Base-by-base conservation (phyloP, 1,284 basidiomycete genomes). In the Boletus smithii region DNA sequence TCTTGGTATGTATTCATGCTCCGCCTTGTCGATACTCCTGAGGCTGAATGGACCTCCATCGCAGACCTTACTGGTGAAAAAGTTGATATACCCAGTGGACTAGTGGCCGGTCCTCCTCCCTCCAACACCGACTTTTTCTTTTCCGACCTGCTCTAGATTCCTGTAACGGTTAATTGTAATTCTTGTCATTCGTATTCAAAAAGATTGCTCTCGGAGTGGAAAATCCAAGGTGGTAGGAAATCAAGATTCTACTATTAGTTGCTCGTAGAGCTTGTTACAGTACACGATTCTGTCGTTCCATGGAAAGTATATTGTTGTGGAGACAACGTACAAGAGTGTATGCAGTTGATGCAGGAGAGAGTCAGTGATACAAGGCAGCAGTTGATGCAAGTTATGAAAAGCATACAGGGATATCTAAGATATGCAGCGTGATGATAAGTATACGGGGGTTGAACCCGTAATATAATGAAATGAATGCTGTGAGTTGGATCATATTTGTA, bases 61-160 rank as follows among this genome's bases (percentile, higher is more conserved):
- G 30, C 55, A 91, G 93, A 95, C 71, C 76, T 95, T 35, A 89
- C 90, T 1, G 92, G 92, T 9, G 92, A 94, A 66, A 87, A 83
- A 65, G 87, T 93, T n/a, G 91, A 95, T 59, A 90, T 95, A 59
- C 92, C 92, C 8, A 85, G 83, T 54, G 82, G 83, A 22, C 69
- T 91, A 45, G 71, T 76, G 47, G 75, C 82, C 33, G 83, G 85
- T 14, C 77, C 79, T 49, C 88, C 91, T 43, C 91, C 91, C 11
- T 71, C 73, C 13, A 88, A 87, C 57, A 82, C 79, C 43, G 91
- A 94, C 65, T 95, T 92, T 69, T 93, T 88, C 73, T 95, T 92
- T 66, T 88, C 91, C 10, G 88, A 81, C 72, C 53, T 76, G 68
- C 51, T 65, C 46, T 66, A 46, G 47, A n/a, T n/a, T 23, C 37